Conservation (phyloP, 1,139 yeast genomes). For the Yamadazyma spencermartinsiae region DNA sequence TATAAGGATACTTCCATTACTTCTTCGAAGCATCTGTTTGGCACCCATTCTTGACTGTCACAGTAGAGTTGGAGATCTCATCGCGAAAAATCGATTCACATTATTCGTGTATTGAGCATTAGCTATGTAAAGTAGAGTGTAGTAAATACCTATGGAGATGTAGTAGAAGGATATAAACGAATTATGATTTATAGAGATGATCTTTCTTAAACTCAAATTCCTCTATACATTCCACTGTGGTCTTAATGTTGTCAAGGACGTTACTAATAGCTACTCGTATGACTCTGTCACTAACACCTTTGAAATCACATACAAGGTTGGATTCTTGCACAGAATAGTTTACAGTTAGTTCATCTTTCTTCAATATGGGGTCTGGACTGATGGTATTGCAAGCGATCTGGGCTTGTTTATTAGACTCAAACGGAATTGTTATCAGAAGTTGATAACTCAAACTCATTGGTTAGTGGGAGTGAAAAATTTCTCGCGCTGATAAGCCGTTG, state of each 20-base stretch:
- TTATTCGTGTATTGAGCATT: neutral
- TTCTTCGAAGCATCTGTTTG: conserved; percentile 6
- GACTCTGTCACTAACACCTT: conserved; percentile 61
- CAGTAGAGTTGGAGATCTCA: conserved; percentile 3
- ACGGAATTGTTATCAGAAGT: conserved; percentile 50
- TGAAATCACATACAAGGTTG: conserved; percentile 43
- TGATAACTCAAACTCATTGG: conserved; percentile 5
- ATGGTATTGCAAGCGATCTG: conserved; percentile 58
- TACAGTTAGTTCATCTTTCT: conserved; percentile 58
- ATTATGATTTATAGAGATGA: conserved; percentile 4
- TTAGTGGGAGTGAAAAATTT: neutral
- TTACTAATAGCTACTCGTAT: conserved; percentile 72
- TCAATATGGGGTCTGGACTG: conserved; percentile 76
- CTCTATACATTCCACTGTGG: conserved; percentile 67
- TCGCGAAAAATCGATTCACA: conserved; percentile 1
- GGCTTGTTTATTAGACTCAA: conserved; percentile 61
- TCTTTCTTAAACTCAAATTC: conserved; percentile 50
- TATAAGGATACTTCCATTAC: neutral
- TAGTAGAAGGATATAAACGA: neutral
- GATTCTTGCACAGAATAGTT: conserved; percentile 30
- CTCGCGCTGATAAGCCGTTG: neutral
- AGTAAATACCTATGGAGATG: conserved; percentile 1
- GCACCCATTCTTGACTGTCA: too few species aligned
- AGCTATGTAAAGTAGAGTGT: too few species aligned
- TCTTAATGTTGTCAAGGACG: conserved; percentile 62